These are phyloP conservation scores for Ceratocystis cacaofunesta DNA, from an alignment of 2,329 filamentous ascomycete genomes.

Conservation along the genomic window DNA sequence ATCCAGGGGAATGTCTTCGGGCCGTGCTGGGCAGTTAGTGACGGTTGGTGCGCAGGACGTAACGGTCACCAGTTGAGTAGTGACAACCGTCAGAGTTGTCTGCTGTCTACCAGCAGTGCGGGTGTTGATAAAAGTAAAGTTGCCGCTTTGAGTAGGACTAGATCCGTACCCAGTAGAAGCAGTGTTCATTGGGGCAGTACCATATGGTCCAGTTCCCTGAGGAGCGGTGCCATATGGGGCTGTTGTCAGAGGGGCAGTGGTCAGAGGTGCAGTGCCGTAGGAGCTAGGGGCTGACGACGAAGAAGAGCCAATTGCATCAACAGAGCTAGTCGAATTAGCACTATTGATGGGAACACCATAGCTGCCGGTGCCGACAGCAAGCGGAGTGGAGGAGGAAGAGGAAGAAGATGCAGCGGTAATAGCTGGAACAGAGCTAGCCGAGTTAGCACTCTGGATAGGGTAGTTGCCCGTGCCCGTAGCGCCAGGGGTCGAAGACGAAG, in stretches of 20 bases:
- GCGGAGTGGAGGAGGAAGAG: slow-evolving; percentile 28
- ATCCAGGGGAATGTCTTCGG: slow-evolving; percentile 25
- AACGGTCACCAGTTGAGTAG: slow-evolving; percentile 41
- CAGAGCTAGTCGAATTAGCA: slow-evolving; percentile 1
- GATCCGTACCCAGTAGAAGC: slow-evolving; percentile 2
- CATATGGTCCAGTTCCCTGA: neutral
- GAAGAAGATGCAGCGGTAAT: slow-evolving; percentile 19
- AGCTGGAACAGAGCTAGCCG: slow-evolving; percentile 1
- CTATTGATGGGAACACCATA: neutral
- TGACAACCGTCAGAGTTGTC: slow-evolving; percentile 35
- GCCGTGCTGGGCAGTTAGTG: slow-evolving; percentile 37
- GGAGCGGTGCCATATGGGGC: neutral
- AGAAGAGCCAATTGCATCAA: slow-evolving; percentile 1
- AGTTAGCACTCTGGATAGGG: neutral
- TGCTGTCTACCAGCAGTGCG: slow-evolving; percentile 17
- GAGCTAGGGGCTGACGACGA: slow-evolving; percentile 26
- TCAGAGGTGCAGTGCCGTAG: neutral
- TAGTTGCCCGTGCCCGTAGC: neutral
- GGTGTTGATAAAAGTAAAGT: slow-evolving; percentile 19
- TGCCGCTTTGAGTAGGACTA: slow-evolving; percentile 20
- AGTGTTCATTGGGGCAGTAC: slow-evolving; percentile 21
- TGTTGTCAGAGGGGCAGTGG: neutral
- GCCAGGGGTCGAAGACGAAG: neutral
- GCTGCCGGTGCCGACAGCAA: slow-evolving; percentile 19
- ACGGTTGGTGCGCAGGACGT: slow-evolving; percentile 42